A percentile compares a stretch with the other conserved stretches of the same genome.
Evolutionary conservation across 345 rosid species (phyloP).

Genomic region (Acer negundo): DNA sequence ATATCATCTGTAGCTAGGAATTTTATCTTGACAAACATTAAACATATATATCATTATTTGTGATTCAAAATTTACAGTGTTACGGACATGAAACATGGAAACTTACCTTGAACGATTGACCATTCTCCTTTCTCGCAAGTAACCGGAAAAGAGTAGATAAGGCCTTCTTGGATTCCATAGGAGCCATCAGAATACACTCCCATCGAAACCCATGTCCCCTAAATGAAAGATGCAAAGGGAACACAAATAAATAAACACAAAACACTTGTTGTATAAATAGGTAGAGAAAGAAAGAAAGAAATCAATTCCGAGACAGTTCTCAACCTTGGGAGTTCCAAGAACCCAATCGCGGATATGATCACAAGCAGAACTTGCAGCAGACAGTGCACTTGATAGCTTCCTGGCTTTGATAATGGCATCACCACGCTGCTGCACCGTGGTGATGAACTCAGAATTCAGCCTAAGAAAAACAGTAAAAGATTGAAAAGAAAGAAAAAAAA

Average conservation of each 20-base stretch:
- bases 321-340: slow-evolving; percentile 78
- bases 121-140: slow-evolving; percentile 74
- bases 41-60: not conserved
- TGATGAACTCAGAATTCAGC: slow-evolving; percentile 61
- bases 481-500: not conserved
- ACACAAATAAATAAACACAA: not conserved
- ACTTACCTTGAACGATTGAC: slow-evolving; percentile 66
- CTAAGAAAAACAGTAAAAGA: slow-evolving; percentile 13
- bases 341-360: slow-evolving; percentile 88
- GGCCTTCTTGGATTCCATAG: slow-evolving; percentile 65
- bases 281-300: not conserved
- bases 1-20: not conserved
- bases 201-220: slow-evolving; percentile 92
- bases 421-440: slow-evolving; percentile 69
- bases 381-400: slow-evolving; percentile 70
- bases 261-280: not conserved
- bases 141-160: slow-evolving; percentile 83
- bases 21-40: not conserved
- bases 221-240: not conserved
- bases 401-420: slow-evolving; percentile 67
- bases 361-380: slow-evolving; percentile 85
- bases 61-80: not conserved
- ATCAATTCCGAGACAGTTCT: not conserved
- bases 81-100: too few relatives aligned
- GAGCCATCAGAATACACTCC: slow-evolving; percentile 96